These are phyloP conservation scores for Apophysomyces sp. DNA, from an alignment of 371 early-diverging fungal species.

Conservation along the genomic window DNA sequence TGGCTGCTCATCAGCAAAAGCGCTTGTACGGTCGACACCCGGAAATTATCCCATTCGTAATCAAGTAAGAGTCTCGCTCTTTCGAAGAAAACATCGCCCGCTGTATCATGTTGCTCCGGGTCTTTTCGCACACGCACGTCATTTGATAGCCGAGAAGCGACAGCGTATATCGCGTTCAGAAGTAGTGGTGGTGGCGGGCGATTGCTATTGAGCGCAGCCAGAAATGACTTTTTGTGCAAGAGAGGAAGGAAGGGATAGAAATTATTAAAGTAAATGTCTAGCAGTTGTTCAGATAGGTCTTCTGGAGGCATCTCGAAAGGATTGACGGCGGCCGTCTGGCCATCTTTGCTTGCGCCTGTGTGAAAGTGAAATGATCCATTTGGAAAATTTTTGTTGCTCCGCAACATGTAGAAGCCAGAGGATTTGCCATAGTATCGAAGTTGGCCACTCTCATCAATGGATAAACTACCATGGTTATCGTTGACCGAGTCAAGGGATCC, in stretches of 20 bases:
- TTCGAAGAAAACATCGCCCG: conserved; percentile 49
- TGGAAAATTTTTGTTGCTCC: conserved; percentile 33
- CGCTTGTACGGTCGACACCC: conserved; percentile 41
- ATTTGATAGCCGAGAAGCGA: conserved; percentile 43
- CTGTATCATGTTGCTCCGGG: conserved; percentile 36
- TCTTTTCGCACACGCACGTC: conserved; percentile 38
- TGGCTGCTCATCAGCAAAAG: conserved; percentile 46
- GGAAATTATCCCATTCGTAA: conserved; percentile 41
- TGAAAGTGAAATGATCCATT: conserved; percentile 36
- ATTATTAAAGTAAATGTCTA: conserved; percentile 66
- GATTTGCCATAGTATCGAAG: conserved; percentile 49
- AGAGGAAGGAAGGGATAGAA: conserved; percentile 69
- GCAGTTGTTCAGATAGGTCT: conserved; percentile 61
- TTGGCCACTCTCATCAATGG: conserved; percentile 46
- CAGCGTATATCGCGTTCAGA: conserved; percentile 45
- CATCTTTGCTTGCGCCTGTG: conserved; percentile 13
- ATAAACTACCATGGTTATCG: conserved; percentile 27
- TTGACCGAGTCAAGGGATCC: conserved; percentile 1
- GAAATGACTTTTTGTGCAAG: conserved; percentile 66
- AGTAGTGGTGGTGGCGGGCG: conserved; percentile 51
- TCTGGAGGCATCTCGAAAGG: conserved; percentile 58
- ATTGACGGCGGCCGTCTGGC: conserved; percentile 10
- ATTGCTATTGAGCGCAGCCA: conserved; percentile 32
- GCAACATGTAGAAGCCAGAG: conserved; percentile 50
- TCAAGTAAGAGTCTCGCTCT: conserved; percentile 41